Base-by-base conservation (phyloP, 83 land plant genomes). In the Picea abies region DNA sequence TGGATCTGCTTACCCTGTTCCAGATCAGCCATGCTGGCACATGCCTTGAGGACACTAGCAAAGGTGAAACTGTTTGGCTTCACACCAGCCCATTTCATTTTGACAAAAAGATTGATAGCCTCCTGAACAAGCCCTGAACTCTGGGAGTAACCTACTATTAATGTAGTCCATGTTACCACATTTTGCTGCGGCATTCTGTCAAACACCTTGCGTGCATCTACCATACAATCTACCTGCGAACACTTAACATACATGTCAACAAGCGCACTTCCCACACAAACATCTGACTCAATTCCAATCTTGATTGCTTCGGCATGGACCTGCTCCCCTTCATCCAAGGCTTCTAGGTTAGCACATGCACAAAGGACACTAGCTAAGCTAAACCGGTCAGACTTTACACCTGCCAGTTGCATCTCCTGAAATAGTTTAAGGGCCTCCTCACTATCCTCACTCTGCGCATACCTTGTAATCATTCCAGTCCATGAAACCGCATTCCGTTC, bases 221-320 rank as follows among this genome's bases (percentile, higher is more conserved):
- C 79, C 73, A 91, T 37, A 19, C 90, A 84, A 4, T 66, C 81
- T 62, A 66, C 76, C 17, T 19, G 58, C 2, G 85, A 56, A 67
- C 90, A 91, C 79, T 93, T 93, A 2, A 88, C 86, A 82, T 93
- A 93, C 92, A 93, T 88, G 83, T 91, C 92, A 22, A 93, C 84
- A 68, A 93, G 86, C 62, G 89, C 79, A 83, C 91, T 90, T 7
- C 92, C 90, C 81, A 89, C 84, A 78, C 91, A 89, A 47, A 86
- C 87, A 86, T 93, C 95, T 12, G 63, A 72, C 79, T 60, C 82
- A 86, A 89, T 61, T 4, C 95, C 90, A 19, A 35, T 3, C 79
- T 82, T 76, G 17, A 20, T 72, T 16, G 29, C n/a, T 62, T 62
- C 52, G 17, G 49, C 69, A 62, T 80, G 82, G 19, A 78, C 29